These are phyloP conservation scores for Trichaptum fuscoviolaceum DNA, from an alignment of 768 basidiomycete species.

Conservation along the genomic window DNA sequence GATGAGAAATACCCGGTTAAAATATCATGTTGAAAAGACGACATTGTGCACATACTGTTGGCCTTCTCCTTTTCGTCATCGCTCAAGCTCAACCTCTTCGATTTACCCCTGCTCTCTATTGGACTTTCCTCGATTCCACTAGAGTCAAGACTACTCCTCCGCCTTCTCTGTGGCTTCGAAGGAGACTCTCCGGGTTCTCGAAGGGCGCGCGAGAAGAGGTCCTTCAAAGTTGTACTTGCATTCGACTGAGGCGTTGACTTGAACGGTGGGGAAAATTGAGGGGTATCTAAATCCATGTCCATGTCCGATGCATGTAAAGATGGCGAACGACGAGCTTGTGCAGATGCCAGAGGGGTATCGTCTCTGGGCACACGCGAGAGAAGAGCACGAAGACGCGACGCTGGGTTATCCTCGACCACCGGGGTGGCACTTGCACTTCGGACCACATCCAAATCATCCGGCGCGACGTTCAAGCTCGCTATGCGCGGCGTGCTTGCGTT, in stretches of 20 bases:
- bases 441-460: slow-evolving; percentile 1
- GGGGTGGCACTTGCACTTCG: slow-evolving; percentile 1
- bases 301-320: slow-evolving; percentile 36
- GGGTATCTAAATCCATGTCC: slow-evolving; percentile 56
- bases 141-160: slow-evolving; percentile 54
- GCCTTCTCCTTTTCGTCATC: slow-evolving; percentile 60
- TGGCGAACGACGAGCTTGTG: slow-evolving; percentile 4
- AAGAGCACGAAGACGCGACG: slow-evolving; percentile 59
- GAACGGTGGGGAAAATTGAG: slow-evolving; percentile 22
- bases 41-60: slow-evolving; percentile 37
- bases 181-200: slow-evolving; percentile 64
- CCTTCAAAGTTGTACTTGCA: slow-evolving; percentile 54
- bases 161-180: slow-evolving; percentile 36
- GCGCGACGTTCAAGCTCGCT: neutral
- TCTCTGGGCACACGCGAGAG: slow-evolving; percentile 44
- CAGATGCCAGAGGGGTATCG: slow-evolving; percentile 24
- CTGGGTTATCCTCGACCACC: slow-evolving; percentile 27
- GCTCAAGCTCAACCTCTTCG: slow-evolving; percentile 53
- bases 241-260: slow-evolving; percentile 35
- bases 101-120: slow-evolving; percentile 34
- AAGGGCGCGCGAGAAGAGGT: slow-evolving; percentile 61
- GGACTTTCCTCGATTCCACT: slow-evolving; percentile 59
- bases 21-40: slow-evolving; percentile 10
- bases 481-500: slow-evolving; percentile 2
- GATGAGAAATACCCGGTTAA: slow-evolving; percentile 11